A percentile compares a stretch with the other conserved stretches of the same genome.
Conservation (phyloP, 208 protist species). For the Leishmania mexicana region DNA sequence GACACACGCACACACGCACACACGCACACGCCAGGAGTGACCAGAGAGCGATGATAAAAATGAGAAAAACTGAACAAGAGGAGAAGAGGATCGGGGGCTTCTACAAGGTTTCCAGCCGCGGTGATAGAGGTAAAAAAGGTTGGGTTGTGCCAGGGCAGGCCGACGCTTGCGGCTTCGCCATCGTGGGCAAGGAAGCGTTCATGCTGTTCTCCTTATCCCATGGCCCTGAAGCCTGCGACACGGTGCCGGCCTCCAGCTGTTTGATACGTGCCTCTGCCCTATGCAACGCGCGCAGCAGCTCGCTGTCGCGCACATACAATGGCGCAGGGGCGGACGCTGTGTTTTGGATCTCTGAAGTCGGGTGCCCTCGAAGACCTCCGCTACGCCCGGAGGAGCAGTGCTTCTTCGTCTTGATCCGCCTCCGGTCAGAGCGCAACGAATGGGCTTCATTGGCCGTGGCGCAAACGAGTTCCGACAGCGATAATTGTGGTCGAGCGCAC, state of each 20-base stretch:
- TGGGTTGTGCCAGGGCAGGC: not conserved
- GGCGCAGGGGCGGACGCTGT: not conserved
- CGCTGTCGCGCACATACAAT: constrained; percentile 60
- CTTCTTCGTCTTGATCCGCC: not conserved
- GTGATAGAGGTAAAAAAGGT: not conserved
- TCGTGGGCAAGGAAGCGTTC: not conserved
- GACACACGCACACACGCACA: not conserved
- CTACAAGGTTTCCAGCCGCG: not conserved
- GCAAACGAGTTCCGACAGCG: not conserved
- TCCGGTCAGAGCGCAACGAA: not conserved
- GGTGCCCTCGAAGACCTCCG: not conserved
- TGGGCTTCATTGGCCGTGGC: not conserved
- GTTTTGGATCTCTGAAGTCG: not conserved
- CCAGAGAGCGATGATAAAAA: not conserved
- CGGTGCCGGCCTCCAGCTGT: constrained; percentile 34
- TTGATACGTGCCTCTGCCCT: constrained; percentile 49
- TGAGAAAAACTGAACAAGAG: not conserved
- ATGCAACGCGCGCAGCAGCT: constrained; percentile 63
- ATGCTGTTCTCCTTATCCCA: not conserved
- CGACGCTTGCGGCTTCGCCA: not conserved
- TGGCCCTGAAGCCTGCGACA: not conserved
- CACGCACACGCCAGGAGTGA: not conserved
- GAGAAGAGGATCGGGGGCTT: not conserved
- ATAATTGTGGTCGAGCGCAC: not conserved
- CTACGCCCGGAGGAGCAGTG: not conserved